Evolutionary conservation across 2,329 filamentous ascomycete genomes (phyloP).

Genomic region (Neurospora sp.): DNA sequence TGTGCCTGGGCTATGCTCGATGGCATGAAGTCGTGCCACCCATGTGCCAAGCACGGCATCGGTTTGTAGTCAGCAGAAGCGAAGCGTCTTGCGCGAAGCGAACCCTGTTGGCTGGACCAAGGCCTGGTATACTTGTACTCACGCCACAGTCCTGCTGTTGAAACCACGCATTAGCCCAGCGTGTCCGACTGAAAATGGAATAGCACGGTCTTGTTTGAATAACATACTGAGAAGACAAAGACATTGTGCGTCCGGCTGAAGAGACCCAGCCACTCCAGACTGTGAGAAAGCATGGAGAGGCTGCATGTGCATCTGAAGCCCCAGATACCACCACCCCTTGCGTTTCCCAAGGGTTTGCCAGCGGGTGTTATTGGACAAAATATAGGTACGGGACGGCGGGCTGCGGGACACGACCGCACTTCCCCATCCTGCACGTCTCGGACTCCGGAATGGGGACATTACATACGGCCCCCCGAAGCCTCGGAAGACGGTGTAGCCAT

Average conservation of each 20-base stretch:
- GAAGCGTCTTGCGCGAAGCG: not conserved
- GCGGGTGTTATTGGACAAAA: not conserved
- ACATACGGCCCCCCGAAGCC: not conserved
- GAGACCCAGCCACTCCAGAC: not conserved
- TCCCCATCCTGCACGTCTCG: not conserved
- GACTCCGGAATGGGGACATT: not conserved
- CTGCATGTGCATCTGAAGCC: not conserved
- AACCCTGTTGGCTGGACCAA: not conserved
- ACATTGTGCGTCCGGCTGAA: not conserved
- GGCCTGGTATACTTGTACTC: not conserved
- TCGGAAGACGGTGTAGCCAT: not conserved
- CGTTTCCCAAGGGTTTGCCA: not conserved
- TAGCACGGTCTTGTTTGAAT: not conserved
- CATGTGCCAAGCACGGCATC: not conserved
- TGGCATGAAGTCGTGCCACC: not conserved
- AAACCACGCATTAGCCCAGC: not conserved
- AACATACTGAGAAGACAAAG: not conserved
- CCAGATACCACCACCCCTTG: not conserved
- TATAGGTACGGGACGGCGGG: not conserved
- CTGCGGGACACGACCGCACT: not conserved
- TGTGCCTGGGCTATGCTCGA: not conserved
- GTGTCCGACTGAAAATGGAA: not conserved
- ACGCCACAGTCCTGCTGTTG: not conserved
- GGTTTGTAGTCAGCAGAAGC: not conserved
- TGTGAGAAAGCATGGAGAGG: not conserved